Base-by-base conservation (phyloP, 1,284 basidiomycete genomes). In the Fomitopsis palustris region DNA sequence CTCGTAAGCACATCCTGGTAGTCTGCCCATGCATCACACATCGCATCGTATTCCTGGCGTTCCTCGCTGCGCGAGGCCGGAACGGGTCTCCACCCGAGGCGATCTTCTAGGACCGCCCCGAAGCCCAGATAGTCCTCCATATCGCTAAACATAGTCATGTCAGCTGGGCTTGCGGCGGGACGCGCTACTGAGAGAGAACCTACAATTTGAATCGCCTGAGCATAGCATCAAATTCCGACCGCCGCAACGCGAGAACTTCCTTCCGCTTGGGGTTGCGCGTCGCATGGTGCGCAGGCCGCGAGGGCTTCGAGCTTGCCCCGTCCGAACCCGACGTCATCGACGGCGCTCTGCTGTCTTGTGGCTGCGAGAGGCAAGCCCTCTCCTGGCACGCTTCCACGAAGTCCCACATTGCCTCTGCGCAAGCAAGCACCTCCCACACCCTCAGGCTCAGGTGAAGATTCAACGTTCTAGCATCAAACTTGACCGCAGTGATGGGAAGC, bases 391-490 rank as follows among this genome's bases (percentile, higher is more conserved):
- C 78, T 21, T 75, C 64, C 4, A 89, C 79, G 81, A 84, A 89
- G 57, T 86, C 86, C 88, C 88, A 90, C 87, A 90, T 90, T 33
- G 83, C 77, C 71, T 90, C 88, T 0, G 83, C 77, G 64, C 87
- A 89, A 14, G 78, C 86, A 8, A 87, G 63, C 19, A 89, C 77
- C 66, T 88, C 87, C 55, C 80, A 77, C 4, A 81, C 79, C 16
- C 84, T 77, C 61, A 83, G 62, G 19, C 78, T 74, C 25, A 90
- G 75, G 69, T 87, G 85, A 59, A 88, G 69, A 65, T 86, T 85
- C 57, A 88, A 69, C 8, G 79, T 77, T 57, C 78, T 75, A 55
- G 83, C 61, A 70, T 89, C 86, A 31, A 87, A 74, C 49, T 79
- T 74, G 61, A 86, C 67, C 9, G 71, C 77, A 47, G 72, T 67